Conservation (phyloP, 164 flowering plant genomes). For the Berberis vulgaris region DNA sequence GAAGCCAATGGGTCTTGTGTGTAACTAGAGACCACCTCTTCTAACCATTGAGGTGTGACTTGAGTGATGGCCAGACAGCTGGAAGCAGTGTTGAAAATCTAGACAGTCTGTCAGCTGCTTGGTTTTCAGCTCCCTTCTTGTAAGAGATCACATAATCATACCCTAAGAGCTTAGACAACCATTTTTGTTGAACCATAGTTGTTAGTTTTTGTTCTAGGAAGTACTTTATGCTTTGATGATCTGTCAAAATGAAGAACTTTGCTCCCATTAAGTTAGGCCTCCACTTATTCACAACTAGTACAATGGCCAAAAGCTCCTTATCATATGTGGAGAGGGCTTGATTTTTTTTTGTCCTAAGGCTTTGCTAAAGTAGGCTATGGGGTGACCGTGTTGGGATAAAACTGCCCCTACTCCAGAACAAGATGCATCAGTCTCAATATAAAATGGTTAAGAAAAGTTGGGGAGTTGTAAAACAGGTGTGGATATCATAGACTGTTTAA, state of each 20-base stretch:
- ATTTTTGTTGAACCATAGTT: not conserved
- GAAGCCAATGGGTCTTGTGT: not conserved
- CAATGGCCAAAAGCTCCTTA: not conserved
- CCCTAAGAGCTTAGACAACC: not conserved
- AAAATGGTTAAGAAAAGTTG: not conserved
- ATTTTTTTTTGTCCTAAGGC: not conserved
- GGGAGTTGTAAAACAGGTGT: not conserved
- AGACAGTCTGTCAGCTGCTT: not conserved
- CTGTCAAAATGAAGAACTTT: not conserved
- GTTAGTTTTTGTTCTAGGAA: not conserved
- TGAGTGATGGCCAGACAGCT: not conserved
- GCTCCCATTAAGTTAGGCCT: not conserved
- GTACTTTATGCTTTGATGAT: not conserved
- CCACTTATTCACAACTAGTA: not conserved
- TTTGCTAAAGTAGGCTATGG: conserved; percentile 1
- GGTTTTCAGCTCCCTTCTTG: not conserved
- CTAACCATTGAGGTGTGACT: not conserved
- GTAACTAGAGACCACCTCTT: not conserved
- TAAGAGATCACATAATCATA: not conserved
- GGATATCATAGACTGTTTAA: not conserved
- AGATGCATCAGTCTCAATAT: not conserved
- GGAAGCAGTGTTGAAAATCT: too few relatives aligned
- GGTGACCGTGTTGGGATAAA: not conserved
- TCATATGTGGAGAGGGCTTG: not conserved
- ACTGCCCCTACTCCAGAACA: not conserved